Percentiles rank a stretch among this genome's conserved stretches.
Conservation (phyloP, 148 eudicot genomes). For the Mesembryanthemum crystallinum region DNA sequence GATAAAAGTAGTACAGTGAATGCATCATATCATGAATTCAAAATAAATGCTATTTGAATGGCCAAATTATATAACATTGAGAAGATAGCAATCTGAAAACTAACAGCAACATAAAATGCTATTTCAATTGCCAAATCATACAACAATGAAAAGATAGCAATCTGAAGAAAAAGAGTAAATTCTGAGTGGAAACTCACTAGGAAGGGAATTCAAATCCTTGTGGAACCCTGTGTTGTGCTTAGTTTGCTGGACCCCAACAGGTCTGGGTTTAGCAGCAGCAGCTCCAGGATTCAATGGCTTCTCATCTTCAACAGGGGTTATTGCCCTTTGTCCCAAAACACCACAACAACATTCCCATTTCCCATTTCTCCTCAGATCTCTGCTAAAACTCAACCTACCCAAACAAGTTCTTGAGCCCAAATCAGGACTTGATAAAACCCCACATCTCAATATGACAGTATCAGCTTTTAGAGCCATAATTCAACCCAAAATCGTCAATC, state of each 20-base stretch:
- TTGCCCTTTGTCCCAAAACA: conserved; percentile 30
- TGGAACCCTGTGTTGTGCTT: conserved; percentile 34
- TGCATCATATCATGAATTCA: not conserved
- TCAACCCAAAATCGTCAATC: conserved; percentile 6
- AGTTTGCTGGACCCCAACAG: conserved; percentile 20
- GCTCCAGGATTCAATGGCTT: conserved; percentile 33
- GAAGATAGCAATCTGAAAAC: conserved; percentile 5
- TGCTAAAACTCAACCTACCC: conserved; percentile 31
- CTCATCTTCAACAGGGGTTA: conserved; percentile 44
- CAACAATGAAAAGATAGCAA: conserved; percentile 3
- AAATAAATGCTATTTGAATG: not conserved
- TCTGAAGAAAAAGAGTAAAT: not conserved
- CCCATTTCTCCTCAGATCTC: conserved; percentile 27
- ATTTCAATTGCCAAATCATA: not conserved
- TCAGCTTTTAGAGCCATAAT: conserved; percentile 45
- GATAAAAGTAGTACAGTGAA: not conserved
- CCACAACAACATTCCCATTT: conserved; percentile 36
- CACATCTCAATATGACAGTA: conserved; percentile 32
- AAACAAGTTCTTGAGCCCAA: conserved; percentile 27
- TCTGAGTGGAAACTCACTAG: conserved; percentile 40
- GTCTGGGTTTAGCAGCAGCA: conserved; percentile 16
- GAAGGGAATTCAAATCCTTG: conserved; percentile 47
- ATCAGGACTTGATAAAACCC: conserved; percentile 34
- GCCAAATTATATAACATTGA: not conserved
- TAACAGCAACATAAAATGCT: not conserved